Evolutionary conservation across 176 grass and related monocot species (phyloP), one percentile per base, ranked within the genome.

Genomic region (Musa itinerans): DNA sequence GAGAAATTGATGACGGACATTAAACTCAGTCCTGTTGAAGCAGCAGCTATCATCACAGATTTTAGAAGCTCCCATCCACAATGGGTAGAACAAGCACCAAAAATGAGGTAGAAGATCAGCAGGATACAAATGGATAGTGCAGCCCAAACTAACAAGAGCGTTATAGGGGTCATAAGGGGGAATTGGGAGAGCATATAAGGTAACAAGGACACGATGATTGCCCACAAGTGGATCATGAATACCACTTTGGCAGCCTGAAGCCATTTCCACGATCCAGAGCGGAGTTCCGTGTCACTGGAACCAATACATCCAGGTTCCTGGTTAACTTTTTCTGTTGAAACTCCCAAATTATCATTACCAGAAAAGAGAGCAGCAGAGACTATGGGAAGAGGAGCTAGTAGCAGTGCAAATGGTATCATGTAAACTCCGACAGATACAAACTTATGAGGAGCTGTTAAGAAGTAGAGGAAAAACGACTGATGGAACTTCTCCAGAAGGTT

Each of bases 1-100:
- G 94, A 83, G 12, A 98, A 98, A 80, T 98, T 98, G 81, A 98
- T 98, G 69, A 98, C 82, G 12, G 94, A 98, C 90, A 98, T 98
- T 16, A 98, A 86, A 74, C 90, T 82, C 73, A 98, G 59, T 8
- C 90, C 90, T 23, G 89, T 91, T 61, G 86, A 82, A 63, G 84
- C 82, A 50, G 84, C 80, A 83, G 88, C 83, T 62, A 90, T 82
- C 90, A 89, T 91, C 10, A 87, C 81, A 25, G 94, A 88, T 74
- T 93, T 97, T 22, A 97, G 69, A 78, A 93, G 88, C 74, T 81
- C 55, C 94, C 94, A 97, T 57, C 90, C 90, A 77, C 88, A 86
- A 52, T 83, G 80, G 63, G 76, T 29, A 63, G 82, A 87, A 81
- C 80, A 89, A 64, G 83, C 87, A 15, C 90, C 88, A 8, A 83